phyloP scores from a whole-genome alignment of 768 basidiomycete genomes.

The Rhodocollybia butyracea region DNA sequence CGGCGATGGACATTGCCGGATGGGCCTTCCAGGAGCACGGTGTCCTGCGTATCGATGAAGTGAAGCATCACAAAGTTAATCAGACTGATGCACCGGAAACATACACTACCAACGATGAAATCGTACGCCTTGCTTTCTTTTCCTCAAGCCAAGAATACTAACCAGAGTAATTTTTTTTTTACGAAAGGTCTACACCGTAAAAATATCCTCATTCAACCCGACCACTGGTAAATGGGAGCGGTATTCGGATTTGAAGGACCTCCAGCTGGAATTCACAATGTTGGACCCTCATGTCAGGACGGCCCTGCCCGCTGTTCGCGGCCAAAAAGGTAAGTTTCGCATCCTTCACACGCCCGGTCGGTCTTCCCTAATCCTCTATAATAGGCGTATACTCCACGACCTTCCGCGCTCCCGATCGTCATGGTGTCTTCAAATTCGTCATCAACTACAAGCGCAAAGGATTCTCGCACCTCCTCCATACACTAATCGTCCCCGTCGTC shows the following conservation, averaged over 20 bases:
- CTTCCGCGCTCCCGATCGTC: constrained; percentile 91
- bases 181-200: constrained; percentile 69
- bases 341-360: not conserved
- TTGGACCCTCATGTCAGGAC: constrained; percentile 95
- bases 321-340: constrained; percentile 44
- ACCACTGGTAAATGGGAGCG: constrained; percentile 62
- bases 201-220: constrained; percentile 68
- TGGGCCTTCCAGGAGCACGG: constrained; percentile 92
- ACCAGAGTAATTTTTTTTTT: not conserved
- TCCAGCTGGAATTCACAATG: constrained; percentile 98
- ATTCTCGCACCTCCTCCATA: constrained; percentile 71
- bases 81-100: constrained; percentile 57
- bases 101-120: constrained; percentile 85
- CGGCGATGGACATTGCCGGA: constrained; percentile 69
- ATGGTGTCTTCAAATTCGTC: constrained; percentile 98
- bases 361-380: not conserved
- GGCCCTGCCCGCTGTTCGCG: constrained; percentile 56
- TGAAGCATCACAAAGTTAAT: constrained; percentile 70
- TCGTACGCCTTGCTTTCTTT: constrained; percentile 45
- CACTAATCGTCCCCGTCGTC: constrained; percentile 80
- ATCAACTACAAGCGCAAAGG: constrained; percentile 88
- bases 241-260: constrained; percentile 66
- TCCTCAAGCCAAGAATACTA: not conserved
- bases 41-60: constrained; percentile 74
- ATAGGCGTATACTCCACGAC: constrained; percentile 56